A percentile compares a stretch with the other conserved stretches of the same genome.
Conservation (phyloP, 2,329 filamentous ascomycete genomes). For the Coniochaeta hoffmannii region DNA sequence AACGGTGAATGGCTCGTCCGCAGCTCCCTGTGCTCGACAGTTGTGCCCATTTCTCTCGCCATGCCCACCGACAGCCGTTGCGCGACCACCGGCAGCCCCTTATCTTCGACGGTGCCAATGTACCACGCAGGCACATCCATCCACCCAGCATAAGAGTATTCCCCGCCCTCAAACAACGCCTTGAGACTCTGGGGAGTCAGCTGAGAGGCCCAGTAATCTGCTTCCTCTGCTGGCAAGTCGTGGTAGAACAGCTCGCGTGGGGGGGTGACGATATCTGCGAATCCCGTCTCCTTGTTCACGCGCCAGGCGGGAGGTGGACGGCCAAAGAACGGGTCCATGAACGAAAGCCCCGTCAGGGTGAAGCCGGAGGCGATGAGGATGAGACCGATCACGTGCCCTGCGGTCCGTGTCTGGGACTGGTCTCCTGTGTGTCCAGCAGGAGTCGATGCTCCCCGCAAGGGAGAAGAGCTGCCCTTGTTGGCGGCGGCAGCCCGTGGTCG, state of each 20-base stretch:
- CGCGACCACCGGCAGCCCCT: slow-evolving; percentile 26
- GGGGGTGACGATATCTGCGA: slow-evolving; percentile 28
- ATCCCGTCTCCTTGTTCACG: slow-evolving; percentile 30
- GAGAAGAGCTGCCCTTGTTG: slow-evolving; percentile 3
- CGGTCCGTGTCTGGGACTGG: neutral
- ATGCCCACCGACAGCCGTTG: slow-evolving; percentile 30
- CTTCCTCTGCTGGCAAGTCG: slow-evolving; percentile 36
- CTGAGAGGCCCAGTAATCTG: slow-evolving; percentile 29
- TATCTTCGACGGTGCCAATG: slow-evolving; percentile 33
- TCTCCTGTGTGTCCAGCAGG: neutral
- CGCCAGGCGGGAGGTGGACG: slow-evolving; percentile 33
- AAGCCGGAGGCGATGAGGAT: slow-evolving; percentile 38
- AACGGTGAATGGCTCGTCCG: slow-evolving; percentile 41
- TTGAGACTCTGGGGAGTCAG: slow-evolving; percentile 34
- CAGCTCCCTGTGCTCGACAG: slow-evolving; percentile 31
- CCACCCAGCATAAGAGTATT: slow-evolving; percentile 35
- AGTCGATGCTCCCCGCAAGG: neutral
- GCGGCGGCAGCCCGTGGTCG: neutral
- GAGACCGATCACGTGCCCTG: slow-evolving; percentile 35
- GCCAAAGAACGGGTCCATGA: slow-evolving; percentile 33
- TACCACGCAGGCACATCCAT: slow-evolving; percentile 39
- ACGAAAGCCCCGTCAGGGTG: slow-evolving; percentile 25
- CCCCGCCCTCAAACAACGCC: slow-evolving; percentile 34
- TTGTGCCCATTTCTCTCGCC: slow-evolving; percentile 26
- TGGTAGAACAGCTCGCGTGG: slow-evolving; percentile 40